Evolutionary conservation across 441 rosid genomes (phyloP), one percentile per base, ranked within the genome.

Genomic region (Pelargonium cotyledonis): DNA sequence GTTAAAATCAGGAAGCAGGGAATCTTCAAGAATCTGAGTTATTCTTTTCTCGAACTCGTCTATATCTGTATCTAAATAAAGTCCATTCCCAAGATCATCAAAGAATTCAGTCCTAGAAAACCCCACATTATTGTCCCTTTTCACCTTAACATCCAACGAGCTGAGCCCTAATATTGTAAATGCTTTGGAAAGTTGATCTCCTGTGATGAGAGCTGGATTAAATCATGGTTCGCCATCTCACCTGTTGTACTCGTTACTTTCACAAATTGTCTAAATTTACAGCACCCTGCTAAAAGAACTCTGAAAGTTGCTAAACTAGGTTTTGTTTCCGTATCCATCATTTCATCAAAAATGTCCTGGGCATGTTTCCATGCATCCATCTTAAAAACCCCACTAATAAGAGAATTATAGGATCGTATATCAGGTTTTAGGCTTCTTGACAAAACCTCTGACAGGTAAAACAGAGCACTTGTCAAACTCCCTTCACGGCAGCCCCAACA

Each of bases 11-110:
- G 91, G 94, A 26, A 76, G 38, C 46, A 80, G 23, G 1, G 85
- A 86, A 68, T 80, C 80, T 47, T 83, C 77, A 44, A 92, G 88
- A 67, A 89, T 63, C 66, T 58, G 47, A 44, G 68, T 76, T 63
- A 90, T n/a, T 65, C 55, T 85, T 76, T 77, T 68, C 70, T 89
- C 94, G 47, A 79, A 93, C 71, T 85, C 86, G 49, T 85, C 86
- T 63, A 83, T 23, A 71, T 89, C 82, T 7, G 91, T 79, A 44
- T 89, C 97, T 80, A 93, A 74, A 80, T 86, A 93, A 6, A 90
- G 85, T 67, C 94, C 96, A 81, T 93, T 93, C 49, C 97, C 97
- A 65, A 90, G 85, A 65, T 72, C 80, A 82, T 92, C 96, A 44
- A 70, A 85, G 84, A 86, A 92, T 75, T 92, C 92, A 40, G 89